Percentiles rank a stretch among this genome's conserved stretches.
Conservation (phyloP, 768 basidiomycete genomes). For the Tulasnella sp. region DNA sequence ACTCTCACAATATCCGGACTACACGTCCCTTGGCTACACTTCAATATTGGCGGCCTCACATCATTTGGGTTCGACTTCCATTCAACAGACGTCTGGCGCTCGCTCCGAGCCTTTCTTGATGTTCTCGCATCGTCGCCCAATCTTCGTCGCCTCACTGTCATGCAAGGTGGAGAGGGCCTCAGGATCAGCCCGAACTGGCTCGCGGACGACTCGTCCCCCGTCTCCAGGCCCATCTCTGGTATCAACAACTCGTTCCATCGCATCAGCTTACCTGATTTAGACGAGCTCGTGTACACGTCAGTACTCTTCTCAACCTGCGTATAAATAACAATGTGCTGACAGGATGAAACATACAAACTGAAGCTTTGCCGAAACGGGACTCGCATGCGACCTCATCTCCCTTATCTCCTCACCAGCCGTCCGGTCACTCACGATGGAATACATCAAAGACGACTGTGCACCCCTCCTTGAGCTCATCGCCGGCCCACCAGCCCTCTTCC, state of each 20-base stretch:
- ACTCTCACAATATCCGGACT: slow-evolving; percentile 12
- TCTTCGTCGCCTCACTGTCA: slow-evolving; percentile 4
- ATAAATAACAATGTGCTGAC: too few species aligned
- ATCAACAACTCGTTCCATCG: background rate
- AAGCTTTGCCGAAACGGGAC: slow-evolving; percentile 5
- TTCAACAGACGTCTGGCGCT: slow-evolving; percentile 6
- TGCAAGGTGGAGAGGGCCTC: slow-evolving; percentile 10
- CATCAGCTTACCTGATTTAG: background rate
- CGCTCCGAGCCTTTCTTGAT: background rate
- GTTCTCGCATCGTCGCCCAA: background rate
- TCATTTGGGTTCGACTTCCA: slow-evolving; percentile 12
- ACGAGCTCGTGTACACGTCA: slow-evolving; percentile 1
- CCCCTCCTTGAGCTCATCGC: slow-evolving; percentile 5
- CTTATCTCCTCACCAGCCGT: slow-evolving; percentile 2
- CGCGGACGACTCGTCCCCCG: background rate
- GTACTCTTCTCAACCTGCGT: too few species aligned
- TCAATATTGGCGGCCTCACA: background rate
- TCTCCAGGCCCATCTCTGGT: background rate
- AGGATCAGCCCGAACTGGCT: slow-evolving; percentile 8
- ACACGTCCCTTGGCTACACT: slow-evolving; percentile 11
- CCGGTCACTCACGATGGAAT: slow-evolving; percentile 13
- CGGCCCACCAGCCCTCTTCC: slow-evolving; percentile 5
- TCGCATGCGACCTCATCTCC: slow-evolving; percentile 7
- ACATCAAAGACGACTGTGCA: slow-evolving; percentile 11
- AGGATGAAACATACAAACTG: too few species aligned